These are phyloP conservation scores for Chrysoporthe puriensis DNA, from an alignment of 2,329 filamentous ascomycete genomes.

Conservation along the genomic window DNA sequence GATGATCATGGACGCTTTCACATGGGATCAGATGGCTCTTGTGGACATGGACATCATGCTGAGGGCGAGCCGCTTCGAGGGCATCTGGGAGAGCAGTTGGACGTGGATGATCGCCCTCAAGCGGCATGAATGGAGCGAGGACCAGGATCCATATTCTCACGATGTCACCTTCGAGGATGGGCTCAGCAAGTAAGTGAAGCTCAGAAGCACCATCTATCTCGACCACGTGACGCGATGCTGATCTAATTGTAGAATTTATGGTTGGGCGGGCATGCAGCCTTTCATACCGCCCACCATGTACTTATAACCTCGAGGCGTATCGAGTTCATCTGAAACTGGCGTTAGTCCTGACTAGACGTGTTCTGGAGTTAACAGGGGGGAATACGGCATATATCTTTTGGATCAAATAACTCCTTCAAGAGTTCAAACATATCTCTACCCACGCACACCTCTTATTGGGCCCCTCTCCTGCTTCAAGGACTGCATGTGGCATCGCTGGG, in stretches of 20 bases:
- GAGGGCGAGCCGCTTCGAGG: conserved; percentile 26
- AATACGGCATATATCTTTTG: neutral
- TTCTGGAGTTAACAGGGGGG: neutral
- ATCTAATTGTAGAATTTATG: conserved; percentile 10
- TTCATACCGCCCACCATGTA: conserved; percentile 25
- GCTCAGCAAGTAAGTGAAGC: conserved; percentile 14
- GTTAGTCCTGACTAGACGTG: neutral
- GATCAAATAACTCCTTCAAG: neutral
- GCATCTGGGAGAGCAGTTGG: conserved; percentile 30
- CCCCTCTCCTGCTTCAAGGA: no score
- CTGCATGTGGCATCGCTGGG: no score
- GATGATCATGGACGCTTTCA: conserved; percentile 24
- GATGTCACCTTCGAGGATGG: conserved; percentile 22
- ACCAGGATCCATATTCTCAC: conserved; percentile 17
- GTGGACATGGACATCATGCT: conserved; percentile 28
- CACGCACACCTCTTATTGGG: no score
- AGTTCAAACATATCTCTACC: neutral
- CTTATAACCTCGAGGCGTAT: neutral
- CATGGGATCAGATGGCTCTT: conserved; percentile 29
- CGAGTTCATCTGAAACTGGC: neutral
- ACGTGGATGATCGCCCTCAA: conserved; percentile 27
- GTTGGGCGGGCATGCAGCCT: conserved; percentile 12
- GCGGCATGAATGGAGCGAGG: conserved; percentile 23
- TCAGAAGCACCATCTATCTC: neutral
- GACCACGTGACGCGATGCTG: neutral